Base-by-base conservation (phyloP, 441 rosid species). In the Populus trichocarpa region DNA sequence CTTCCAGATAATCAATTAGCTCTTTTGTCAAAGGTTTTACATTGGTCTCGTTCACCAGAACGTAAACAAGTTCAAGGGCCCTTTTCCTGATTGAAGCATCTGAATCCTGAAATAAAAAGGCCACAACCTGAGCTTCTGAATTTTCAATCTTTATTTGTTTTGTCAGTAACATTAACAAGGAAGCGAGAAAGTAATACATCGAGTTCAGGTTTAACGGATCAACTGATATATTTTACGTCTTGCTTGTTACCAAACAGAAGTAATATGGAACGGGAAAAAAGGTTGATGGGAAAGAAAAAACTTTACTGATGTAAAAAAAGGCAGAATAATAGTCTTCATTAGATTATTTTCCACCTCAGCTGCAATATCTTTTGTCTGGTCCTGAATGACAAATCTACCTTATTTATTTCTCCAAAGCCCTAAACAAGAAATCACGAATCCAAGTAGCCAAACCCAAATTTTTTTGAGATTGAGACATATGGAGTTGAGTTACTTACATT, bases 41-140 rank as follows among this genome's bases (percentile, higher is more conserved):
- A 85, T 97, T 97, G 80, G 78, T 93, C 83, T 92, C 99, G 85
- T 95, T 97, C 65, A 97, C 95, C 76, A 97, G 87, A 81, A 94
- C 85, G 85, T 88, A 90, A 79, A 95, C 92, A 72, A 97, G 96
- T 81, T 93, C 98, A 78, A 97, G 99, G 46, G 99, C 98, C 84
- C 98, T 88, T 92, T 97, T 97, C 77, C 97, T 90, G 79, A 97
- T 93, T 53, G 99, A 97, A 81, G 97, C 99, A 90, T 97, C 99
- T 78, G 93, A 88, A 81, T 95, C 99, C 99, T 97, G 96, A 73
- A 88, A 87, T 77, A 79, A 83, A 68, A 82, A 68, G 78, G 81
- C 78, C 88, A 68, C 77, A 78, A 59, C 83, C 67, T 8, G 74
- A 40, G 68, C 50, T 75, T 74, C 73, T 76, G 42, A 36, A 65